Base-by-base conservation (phyloP, 768 basidiomycete species). In the Boletus fagicola region DNA sequence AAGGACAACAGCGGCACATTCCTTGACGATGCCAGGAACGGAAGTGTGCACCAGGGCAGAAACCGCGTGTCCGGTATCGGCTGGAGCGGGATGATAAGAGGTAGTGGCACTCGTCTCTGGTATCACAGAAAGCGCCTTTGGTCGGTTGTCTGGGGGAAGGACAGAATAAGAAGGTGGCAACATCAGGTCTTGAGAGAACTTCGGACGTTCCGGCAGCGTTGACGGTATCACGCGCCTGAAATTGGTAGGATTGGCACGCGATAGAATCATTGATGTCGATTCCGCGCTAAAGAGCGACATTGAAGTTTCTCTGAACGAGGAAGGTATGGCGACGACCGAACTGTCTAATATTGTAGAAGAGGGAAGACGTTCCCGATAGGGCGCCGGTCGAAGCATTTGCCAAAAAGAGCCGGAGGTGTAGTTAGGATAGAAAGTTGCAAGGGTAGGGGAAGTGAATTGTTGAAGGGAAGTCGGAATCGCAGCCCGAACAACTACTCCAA, bases 211-310 rank as follows among this genome's bases (percentile, higher is more conserved):
- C 3, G 70, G 62, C 58, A 63, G 52, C 8, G 68, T 56, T 28
- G 66, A 50, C 6, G 67, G 59, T n/a, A 60, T 38, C 42, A 55
- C 26, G 57, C 62, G 53, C 42, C 64, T 65, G 49, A 64, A 51
- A 56, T 55, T 47, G 8, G 69, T 67, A 18, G 75, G 59, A 42
- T 64, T 70, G 16, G 69, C 62, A 33, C 64, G 59, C 26, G 62
- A 62, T 2, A 71, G 51, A 12, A 52, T 62, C 46, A 64, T 66
- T 30, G 69, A 55, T 60, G 74, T 82, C 15, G 76, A 74, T 33
- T 78, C 77, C 24, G 80, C 77, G 51, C 75, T 76, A 58, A 83
- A 79, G 26, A 84, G 70, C 0, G 83, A 80, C 26, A 84, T 62
- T 1, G 83, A 80, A 44, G 78, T 65, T 43, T 84, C 83, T 65